phyloP scores from a whole-genome alignment of 1,284 basidiomycete species.

The Ceraceosorus bombacis region DNA sequence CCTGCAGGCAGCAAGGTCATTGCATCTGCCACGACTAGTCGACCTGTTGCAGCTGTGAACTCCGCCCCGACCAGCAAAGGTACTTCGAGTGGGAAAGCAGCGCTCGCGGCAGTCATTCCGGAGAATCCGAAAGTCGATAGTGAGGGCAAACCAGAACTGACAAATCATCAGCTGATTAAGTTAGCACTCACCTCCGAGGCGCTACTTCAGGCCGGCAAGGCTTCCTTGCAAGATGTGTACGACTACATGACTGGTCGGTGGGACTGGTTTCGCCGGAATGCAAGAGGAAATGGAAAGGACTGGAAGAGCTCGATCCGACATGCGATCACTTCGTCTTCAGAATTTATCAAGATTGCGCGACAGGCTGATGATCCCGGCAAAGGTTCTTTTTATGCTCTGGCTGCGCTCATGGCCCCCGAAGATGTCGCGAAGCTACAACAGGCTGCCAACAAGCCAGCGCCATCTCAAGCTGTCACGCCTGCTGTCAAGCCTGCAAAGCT shows the following conservation, averaged over 20 bases:
- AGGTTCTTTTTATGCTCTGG: constrained; percentile 44
- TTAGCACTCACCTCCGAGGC: constrained; percentile 35
- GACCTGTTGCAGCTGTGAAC: too few species aligned
- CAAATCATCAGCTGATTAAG: constrained; percentile 41
- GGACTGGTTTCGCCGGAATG: constrained; percentile 66
- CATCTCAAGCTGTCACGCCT: too few species aligned
- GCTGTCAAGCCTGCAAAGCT: background rate
- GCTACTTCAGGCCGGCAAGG: constrained; percentile 59
- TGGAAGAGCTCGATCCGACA: constrained; percentile 46
- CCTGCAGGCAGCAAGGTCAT: too few species aligned
- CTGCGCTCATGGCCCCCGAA: constrained; percentile 17
- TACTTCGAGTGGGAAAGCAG: too few species aligned
- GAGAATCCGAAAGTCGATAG: constrained; percentile 7
- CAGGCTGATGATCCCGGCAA: constrained; percentile 41
- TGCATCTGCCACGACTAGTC: too few species aligned
- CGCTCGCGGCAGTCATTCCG: too few species aligned
- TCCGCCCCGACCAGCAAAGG: too few species aligned
- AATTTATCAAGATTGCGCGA: constrained; percentile 39
- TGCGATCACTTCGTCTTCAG: constrained; percentile 39
- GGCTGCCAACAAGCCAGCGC: too few species aligned
- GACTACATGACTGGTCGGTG: constrained; percentile 79
- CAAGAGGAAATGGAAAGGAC: constrained; percentile 36
- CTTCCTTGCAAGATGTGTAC: constrained; percentile 83
- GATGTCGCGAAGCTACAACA: constrained; percentile 1
- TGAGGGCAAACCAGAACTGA: constrained; percentile 39